Base-by-base conservation (phyloP, 345 rosid genomes). In the Excoecaria cochinchinensis region DNA sequence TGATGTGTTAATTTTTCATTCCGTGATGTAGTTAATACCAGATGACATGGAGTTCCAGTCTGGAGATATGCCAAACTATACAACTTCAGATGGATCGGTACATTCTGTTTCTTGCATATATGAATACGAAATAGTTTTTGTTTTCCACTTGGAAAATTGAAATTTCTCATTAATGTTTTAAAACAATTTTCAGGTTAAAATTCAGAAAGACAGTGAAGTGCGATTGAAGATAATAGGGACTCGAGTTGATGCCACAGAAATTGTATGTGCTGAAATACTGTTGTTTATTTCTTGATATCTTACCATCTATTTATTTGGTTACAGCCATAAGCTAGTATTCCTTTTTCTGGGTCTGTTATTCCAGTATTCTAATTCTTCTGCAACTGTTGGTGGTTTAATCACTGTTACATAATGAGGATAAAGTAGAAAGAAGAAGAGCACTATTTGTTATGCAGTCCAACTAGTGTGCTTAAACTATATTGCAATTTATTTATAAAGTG, bases 31-130 rank as follows among this genome's bases (percentile, higher is more conserved):
- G 99, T 80, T 92, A 86, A 95, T 91, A 74, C 98, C 98, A 1
- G 98, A 95, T 77, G 99, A 92, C 83, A 92, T 91, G 97, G 98
- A 95, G 83, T 92, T 92, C 79, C 98, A 95, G 52, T 83, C 94
- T 24, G 97, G 99, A 79, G 99, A 92, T 70, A 83, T 89, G 87
- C 99, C 99, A 70, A 95, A 90, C 67, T 95, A 91, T 75, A 90
- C 98, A 1, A 90, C 98, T 72, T 91, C 92, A 38, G 97, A 92
- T 87, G 95, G 97, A 84, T 92, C 97, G 2, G 98, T 91, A 58
- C 51, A 89, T 65, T 74, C 71, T 73, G 24, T 44, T 77, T 53
- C 73, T 48, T 13, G 16, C 46, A 17, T 69, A 39, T 69, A 10
- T 55, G 38, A 3, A 16, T 40, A 51, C 9, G 36, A 38, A 36